Conservation (phyloP, 1,139 yeast species). For the Yamadazyma mexicana region DNA sequence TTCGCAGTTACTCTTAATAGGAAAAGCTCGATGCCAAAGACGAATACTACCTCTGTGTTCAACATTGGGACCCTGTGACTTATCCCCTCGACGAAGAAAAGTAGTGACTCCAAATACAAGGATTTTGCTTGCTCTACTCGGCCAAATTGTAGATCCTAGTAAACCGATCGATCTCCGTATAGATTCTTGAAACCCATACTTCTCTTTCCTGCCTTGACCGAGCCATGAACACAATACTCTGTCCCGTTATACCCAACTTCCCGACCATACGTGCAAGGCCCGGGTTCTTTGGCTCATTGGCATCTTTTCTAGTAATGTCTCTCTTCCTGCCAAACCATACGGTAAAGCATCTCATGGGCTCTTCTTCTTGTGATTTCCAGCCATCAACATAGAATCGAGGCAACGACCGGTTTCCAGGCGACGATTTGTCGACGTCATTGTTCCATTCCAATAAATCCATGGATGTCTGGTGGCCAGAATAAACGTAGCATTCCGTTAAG, state of each 20-base stretch:
- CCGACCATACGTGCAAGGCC: conserved; percentile 43
- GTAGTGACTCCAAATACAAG: neutral
- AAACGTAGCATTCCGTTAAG: conserved; percentile 66
- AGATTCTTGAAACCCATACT: conserved; percentile 70
- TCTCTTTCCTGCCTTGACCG: conserved; percentile 83
- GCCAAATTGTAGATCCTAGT: conserved; percentile 11
- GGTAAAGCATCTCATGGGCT: conserved; percentile 70
- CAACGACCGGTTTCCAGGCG: conserved; percentile 58
- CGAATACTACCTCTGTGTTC: no score
- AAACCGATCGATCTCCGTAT: conserved; percentile 64
- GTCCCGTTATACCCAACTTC: conserved; percentile 68
- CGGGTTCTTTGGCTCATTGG: conserved; percentile 39
- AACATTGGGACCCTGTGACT: no score
- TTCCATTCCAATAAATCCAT: conserved; percentile 56
- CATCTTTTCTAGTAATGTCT: conserved; percentile 36
- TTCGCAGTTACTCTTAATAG: no score
- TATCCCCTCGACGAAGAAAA: no score
- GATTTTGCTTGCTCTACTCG: neutral
- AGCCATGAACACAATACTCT: conserved; percentile 72
- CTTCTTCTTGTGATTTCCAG: conserved; percentile 80
- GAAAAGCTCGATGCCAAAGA: no score
- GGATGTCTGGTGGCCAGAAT: conserved; percentile 66
- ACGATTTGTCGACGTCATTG: conserved; percentile 36
- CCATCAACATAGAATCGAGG: conserved; percentile 83
- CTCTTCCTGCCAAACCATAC: conserved; percentile 78